Evolutionary conservation across 164 flowering plant genomes (phyloP).

Genomic region (Vitis rupestris): DNA sequence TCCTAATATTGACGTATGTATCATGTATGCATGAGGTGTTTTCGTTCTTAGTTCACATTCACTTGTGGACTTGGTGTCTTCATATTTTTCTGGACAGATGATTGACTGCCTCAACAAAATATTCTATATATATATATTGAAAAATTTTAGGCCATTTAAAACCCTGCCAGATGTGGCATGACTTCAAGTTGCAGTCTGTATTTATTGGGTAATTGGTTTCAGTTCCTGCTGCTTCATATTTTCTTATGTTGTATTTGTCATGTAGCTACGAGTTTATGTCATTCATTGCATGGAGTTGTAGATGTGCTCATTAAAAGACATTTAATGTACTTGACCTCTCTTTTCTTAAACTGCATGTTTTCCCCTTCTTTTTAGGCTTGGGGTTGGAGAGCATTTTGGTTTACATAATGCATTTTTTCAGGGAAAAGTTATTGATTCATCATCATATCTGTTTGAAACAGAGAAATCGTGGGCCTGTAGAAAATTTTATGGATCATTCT

Average conservation of each 20-base stretch:
- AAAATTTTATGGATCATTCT: conserved; percentile 32
- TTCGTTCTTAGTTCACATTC: neutral
- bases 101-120: neutral
- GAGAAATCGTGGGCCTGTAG: conserved; percentile 35
- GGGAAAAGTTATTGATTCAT: neutral
- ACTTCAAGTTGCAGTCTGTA: neutral
- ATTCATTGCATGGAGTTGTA: neutral
- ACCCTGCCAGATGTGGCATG: neutral
- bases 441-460: conserved; percentile 21
- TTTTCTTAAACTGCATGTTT: neutral
- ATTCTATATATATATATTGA: neutral
- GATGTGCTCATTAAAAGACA: neutral
- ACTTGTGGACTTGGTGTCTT: too few relatives aligned
- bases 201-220: neutral
- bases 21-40: neutral
- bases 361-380: too few relatives aligned
- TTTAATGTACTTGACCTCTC: neutral
- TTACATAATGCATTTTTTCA: neutral
- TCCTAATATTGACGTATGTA: conserved; percentile 1
- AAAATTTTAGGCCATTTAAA: neutral
- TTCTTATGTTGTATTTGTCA: neutral
- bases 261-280: neutral
- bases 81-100: too few relatives aligned
- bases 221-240: neutral
- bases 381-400: neutral